Percentiles rank a stretch among this genome's conserved stretches.
phyloP scores from a whole-genome alignment of 2,329 filamentous ascomycete genomes.

The Sclerotinia minor region DNA sequence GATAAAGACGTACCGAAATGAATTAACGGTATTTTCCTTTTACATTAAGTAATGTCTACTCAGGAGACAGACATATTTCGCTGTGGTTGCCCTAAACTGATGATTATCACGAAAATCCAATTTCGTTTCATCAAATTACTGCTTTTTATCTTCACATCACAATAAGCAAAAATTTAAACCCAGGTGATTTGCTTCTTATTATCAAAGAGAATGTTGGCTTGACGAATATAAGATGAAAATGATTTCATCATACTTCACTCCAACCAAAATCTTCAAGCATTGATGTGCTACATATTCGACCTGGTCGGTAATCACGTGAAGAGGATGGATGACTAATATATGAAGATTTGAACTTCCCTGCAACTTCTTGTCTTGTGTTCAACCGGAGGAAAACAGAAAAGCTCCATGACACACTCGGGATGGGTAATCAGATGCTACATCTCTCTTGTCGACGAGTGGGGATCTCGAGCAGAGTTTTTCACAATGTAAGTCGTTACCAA shows the following conservation, averaged over 20 bases:
- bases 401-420: constrained; percentile 8
- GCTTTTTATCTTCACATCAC: neutral
- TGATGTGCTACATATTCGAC: no score
- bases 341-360: neutral
- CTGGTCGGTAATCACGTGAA: neutral
- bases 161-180: constrained; percentile 6
- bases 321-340: neutral
- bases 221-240: neutral
- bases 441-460: constrained; percentile 12
- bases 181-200: neutral
- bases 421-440: constrained; percentile 14
- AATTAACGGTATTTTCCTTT: constrained; percentile 3
- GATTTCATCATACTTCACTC: neutral
- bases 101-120: constrained; percentile 16
- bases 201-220: neutral
- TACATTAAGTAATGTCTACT: constrained; percentile 1
- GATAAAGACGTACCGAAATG: neutral
- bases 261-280: neutral
- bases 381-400: neutral
- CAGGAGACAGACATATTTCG: neutral
- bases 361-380: neutral
- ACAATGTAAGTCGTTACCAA: neutral
- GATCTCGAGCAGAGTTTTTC: neutral
- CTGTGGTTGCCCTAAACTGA: constrained; percentile 4
- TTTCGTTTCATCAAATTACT: constrained; percentile 13